Evolutionary conservation across 2,329 filamentous ascomycete species (phyloP).

Genomic region (Sporothrix brasiliensis): DNA sequence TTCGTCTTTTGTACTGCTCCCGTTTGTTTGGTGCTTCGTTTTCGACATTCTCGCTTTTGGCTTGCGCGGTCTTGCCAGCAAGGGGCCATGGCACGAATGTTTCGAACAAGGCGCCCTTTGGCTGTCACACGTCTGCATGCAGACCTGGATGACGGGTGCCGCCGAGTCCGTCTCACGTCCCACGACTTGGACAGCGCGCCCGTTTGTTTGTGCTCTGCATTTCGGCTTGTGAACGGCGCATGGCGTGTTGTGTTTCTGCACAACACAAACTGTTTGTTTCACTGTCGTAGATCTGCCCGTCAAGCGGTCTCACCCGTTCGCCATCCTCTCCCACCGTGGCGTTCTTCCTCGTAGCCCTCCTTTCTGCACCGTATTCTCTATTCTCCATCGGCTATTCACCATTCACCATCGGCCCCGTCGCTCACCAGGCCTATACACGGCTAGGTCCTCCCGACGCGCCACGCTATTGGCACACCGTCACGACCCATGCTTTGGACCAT

Average conservation of each 20-base stretch:
- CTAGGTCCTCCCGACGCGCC: slow-evolving; percentile 23
- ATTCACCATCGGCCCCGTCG: slow-evolving; percentile 2
- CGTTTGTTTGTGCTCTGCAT: not conserved
- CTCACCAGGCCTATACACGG: slow-evolving; percentile 15
- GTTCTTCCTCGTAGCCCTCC: not conserved
- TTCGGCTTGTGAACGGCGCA: not conserved
- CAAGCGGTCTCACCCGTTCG: not conserved
- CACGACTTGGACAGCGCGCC: not conserved
- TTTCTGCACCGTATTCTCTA: not conserved
- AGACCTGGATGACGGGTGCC: not conserved
- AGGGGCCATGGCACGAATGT: slow-evolving; percentile 5
- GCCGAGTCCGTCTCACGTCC: slow-evolving; percentile 7
- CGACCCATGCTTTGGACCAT: not conserved
- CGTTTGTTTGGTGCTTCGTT: not conserved
- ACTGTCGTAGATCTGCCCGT: not conserved
- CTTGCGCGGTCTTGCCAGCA: not conserved
- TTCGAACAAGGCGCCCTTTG: slow-evolving; percentile 3
- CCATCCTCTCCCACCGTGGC: not conserved
- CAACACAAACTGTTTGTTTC: slow-evolving; percentile 3
- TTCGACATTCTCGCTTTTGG: not conserved
- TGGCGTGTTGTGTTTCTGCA: slow-evolving; percentile 1
- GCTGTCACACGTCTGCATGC: too few species aligned
- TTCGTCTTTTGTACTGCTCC: not conserved
- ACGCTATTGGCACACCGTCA: slow-evolving; percentile 19
- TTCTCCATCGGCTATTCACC: slow-evolving; percentile 3